These are phyloP conservation scores for Diospyros lotus DNA, from an alignment of 148 eudicot genomes.

Conservation along the genomic window DNA sequence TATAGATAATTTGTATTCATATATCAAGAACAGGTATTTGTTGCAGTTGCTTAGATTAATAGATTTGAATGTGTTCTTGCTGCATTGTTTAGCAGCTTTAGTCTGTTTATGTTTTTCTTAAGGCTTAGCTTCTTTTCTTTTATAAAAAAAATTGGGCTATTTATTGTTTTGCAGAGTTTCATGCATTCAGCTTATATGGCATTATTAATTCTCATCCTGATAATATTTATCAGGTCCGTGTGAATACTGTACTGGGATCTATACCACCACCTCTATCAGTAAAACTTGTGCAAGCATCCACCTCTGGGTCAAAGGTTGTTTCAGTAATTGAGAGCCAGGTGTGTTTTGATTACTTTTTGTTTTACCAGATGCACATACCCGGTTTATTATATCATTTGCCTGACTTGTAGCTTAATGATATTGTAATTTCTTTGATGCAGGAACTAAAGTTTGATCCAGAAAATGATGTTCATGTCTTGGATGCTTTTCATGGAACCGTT, in stretches of 20 bases:
- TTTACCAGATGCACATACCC: conserved; percentile 1
- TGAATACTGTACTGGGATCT: conserved; percentile 80
- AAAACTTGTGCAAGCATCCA: conserved; percentile 63
- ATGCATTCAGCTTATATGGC: neutral
- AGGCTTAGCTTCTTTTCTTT: neutral
- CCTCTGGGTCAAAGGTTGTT: conserved; percentile 60
- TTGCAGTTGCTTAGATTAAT: neutral
- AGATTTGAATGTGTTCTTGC: neutral
- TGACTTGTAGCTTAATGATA: conserved; percentile 8
- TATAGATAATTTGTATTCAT: neutral
- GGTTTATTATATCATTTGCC: neutral
- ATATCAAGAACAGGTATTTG: neutral
- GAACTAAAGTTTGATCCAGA: conserved; percentile 70
- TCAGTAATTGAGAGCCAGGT: conserved; percentile 78
- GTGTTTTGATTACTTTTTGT: conserved; percentile 1
- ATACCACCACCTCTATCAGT: conserved; percentile 70
- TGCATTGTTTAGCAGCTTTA: neutral
- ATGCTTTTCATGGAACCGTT: conserved; percentile 51
- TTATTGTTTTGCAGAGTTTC: neutral
- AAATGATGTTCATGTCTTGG: conserved; percentile 60
- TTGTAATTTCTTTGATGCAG: conserved; percentile 31
- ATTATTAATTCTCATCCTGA: neutral
- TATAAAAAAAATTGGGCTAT: no score
- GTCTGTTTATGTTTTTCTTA: neutral
- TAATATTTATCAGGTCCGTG: conserved; percentile 54